Percentiles rank a stretch among this genome's conserved stretches.
Evolutionary conservation across 495 filamentous ascomycete genomes (phyloP).

Genomic region (Aspergillus funiculosus): DNA sequence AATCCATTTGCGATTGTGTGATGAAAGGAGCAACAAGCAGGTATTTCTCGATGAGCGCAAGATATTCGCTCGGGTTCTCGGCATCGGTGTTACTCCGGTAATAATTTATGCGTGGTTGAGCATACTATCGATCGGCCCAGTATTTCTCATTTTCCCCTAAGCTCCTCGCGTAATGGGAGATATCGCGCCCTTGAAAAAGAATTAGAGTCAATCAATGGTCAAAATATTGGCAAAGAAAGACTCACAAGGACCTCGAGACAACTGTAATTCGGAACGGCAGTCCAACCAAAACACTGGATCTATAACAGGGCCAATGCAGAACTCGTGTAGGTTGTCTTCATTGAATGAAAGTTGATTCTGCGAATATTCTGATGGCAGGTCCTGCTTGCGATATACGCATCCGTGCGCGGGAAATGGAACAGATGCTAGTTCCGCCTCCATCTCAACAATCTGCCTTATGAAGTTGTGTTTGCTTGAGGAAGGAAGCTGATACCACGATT

Average conservation of each 20-base stretch:
- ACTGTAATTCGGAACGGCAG: neutral
- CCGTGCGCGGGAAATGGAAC: neutral
- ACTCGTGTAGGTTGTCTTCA: neutral
- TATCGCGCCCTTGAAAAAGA: neutral
- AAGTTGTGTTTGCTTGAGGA: neutral
- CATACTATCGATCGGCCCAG: neutral
- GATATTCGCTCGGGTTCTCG: neutral
- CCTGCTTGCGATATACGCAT: slow-evolving; percentile 2
- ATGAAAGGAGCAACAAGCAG: neutral
- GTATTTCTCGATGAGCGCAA: slow-evolving; percentile 1
- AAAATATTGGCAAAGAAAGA: neutral
- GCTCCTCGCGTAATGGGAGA: neutral
- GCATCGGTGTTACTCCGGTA: neutral
- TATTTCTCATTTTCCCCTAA: neutral
- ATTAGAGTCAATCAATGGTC: neutral
- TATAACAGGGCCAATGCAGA: slow-evolving; percentile 8
- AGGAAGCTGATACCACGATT: slow-evolving; percentile 1
- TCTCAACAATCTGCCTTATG: slow-evolving; percentile 1
- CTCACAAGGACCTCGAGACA: slow-evolving; percentile 5
- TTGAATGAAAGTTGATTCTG: neutral
- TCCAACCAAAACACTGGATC: slow-evolving; percentile 5
- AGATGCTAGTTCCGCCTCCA: slow-evolving; percentile 1
- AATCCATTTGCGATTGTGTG: neutral
- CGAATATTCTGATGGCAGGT: neutral
- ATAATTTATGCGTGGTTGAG: slow-evolving; percentile 1